Evolutionary conservation across 805 yeast species (phyloP), one percentile per base, ranked within the genome.

Genomic region (Saturnispora saitoi): DNA sequence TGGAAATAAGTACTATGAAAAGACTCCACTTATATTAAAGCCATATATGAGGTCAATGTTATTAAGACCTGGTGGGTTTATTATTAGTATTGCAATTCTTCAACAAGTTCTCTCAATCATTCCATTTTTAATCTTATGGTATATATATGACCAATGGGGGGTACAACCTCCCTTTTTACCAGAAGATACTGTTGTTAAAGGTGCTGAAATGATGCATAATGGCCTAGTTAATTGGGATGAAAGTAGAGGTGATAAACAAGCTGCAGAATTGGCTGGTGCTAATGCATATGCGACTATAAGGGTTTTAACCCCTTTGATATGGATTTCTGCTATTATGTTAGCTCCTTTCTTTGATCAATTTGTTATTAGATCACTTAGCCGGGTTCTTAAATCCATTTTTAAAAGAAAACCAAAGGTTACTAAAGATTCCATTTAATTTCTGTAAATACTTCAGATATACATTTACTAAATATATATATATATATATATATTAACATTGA

Each of bases 81-180:
- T 75, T 6, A 55, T 75, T 3, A 67, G 79, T 12, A 75, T 77
- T 55, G 60, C 71, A 6, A 66, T 76, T 11, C 64, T 77, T 14
- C 83, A 77, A 53, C 81, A 77, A 55, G 58, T 74, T 43, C 68
- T 80, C 0, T 80, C 80, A 1, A 67, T 77, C 3, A 68, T 74
- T 17, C 83, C 83, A 6, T 69, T 77, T 45, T 55, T 76, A 4
- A 70, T 73, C 0, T 53, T 77, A 4, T 77, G 83, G 82, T 75
- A 69, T 50, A 50, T 67, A 4, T 67, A 75, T 52, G 75, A 76
- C 56, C 67, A 75, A 47, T 65, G 64, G 29, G 65, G 68, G 42
- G 58, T 66, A 50, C 54, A 70, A 8, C 77, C 81, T 1, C 48
- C 72, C 29, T 75, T 73, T 42, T 57, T 76, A 17, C 79, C 81